These are phyloP conservation scores for Bocquillonia castaneifolia DNA, from an alignment of 441 rosid species.

Conservation along the genomic window DNA sequence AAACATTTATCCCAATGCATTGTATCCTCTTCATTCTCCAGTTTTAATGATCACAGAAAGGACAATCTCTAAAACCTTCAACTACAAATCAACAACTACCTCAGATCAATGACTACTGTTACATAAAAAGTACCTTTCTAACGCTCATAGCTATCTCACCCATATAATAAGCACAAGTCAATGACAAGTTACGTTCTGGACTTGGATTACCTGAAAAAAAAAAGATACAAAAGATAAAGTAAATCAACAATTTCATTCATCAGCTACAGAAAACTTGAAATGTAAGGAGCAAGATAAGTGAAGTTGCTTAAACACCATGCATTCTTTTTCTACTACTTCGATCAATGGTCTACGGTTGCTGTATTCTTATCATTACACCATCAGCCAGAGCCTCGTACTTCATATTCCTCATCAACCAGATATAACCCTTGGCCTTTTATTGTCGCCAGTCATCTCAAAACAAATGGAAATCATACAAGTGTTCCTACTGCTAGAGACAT, in stretches of 20 bases:
- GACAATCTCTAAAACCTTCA: not conserved
- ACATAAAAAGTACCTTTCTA: constrained; percentile 55
- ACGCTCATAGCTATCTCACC: constrained; percentile 96
- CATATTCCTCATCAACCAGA: not conserved
- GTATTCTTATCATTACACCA: not conserved
- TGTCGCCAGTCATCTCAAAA: not conserved
- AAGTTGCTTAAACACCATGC: not conserved
- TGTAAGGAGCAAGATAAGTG: not conserved
- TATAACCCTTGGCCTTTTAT: not conserved
- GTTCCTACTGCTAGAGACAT: not conserved
- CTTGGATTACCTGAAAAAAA: constrained; percentile 66
- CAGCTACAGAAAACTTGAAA: constrained; percentile 13
- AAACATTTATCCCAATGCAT: not conserved
- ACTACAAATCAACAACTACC: constrained; percentile 8
- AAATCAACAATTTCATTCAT: constrained; percentile 10
- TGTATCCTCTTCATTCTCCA: not conserved
- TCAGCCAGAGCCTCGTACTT: not conserved
- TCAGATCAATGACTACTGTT: not conserved
- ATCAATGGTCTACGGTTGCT: not conserved
- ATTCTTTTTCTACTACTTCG: not conserved
- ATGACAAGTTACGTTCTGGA: constrained; percentile 84
- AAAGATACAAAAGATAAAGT: constrained; percentile 13
- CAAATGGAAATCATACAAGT: not conserved
- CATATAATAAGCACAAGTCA: constrained; percentile 75
- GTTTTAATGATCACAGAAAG: constrained; percentile 4